Base-by-base conservation (phyloP, 768 basidiomycete genomes). In the Mycena kentingensis region DNA sequence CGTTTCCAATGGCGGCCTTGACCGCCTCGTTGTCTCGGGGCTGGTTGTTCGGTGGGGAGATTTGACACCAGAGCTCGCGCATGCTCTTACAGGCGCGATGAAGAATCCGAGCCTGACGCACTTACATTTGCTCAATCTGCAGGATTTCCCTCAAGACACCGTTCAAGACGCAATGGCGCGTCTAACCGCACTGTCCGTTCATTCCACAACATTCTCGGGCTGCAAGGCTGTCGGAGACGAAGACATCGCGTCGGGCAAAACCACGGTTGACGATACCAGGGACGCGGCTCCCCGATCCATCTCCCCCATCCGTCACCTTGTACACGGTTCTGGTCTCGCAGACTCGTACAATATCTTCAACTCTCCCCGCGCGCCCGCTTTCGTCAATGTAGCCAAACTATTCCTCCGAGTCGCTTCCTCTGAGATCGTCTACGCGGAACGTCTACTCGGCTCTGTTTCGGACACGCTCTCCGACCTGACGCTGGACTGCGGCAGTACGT, bases 11-110 rank as follows among this genome's bases (percentile, higher is more conserved):
- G 41, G 22, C 11, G 51, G 51, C 16, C 39, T 58, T 34, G 52
- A 54, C 24, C 48, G 57, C 11, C 45, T 58, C 22, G 48, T 58
- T 5, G 34, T 58, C 29, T 51, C 52, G 2, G 52, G 57, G 2
- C 32, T 54, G 1, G 31, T 2, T 1, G 45, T 51, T 16, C 37
- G 38, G 39, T 58, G 49, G 57, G 27, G 5, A 5, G 49, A 54
- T 6, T 46, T 54, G 32, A 44, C 49, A 4, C 10, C 0, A 0
- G 8, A 29, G 1, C 43, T 58, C 6, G 24, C 32, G 16, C 51
- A 37, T 7, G 11, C 49, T 2, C 35, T 58, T n/a, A 24, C 51
- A 4, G 49, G 45, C 15, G 45, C 38, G 8, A 32, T 51, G 4
- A 41, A 24, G 4, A 49, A 46, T 5, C 49, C 44, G 10, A 16